Evolutionary conservation across 2,329 filamentous ascomycete genomes (phyloP).

Genomic region (Coleophoma cylindrospora): DNA sequence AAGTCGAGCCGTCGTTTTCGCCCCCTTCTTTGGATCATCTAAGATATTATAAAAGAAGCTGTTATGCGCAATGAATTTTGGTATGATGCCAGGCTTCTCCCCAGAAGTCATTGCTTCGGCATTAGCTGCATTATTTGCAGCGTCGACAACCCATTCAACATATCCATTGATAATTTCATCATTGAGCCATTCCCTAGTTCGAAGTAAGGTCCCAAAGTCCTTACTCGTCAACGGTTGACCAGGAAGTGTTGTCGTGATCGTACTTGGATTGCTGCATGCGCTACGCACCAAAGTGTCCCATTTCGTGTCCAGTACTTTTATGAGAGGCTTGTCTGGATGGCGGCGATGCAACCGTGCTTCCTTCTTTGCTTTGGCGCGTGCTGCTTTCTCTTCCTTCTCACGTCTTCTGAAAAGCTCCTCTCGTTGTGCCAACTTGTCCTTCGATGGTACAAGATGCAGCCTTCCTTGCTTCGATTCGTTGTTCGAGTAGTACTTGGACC

Average conservation of each 20-base stretch:
- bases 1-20: constrained; percentile 44
- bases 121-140: constrained; percentile 52
- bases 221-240: constrained; percentile 45
- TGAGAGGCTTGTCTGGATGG: constrained; percentile 13
- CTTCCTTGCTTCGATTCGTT: neutral
- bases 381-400: constrained; percentile 11
- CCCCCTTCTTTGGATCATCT: constrained; percentile 34
- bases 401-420: constrained; percentile 4
- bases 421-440: constrained; percentile 4
- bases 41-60: constrained; percentile 62
- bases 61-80: constrained; percentile 57
- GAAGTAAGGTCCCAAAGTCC: constrained; percentile 61
- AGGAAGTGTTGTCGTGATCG: constrained; percentile 41
- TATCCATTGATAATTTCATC: constrained; percentile 70
- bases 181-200: constrained; percentile 62
- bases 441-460: constrained; percentile 3
- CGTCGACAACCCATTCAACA: constrained; percentile 54
- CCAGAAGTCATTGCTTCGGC: constrained; percentile 17
- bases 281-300: constrained; percentile 33
- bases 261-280: constrained; percentile 26
- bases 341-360: constrained; percentile 18
- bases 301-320: constrained; percentile 26
- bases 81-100: constrained; percentile 38
- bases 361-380: constrained; percentile 13
- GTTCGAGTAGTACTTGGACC: neutral